These are phyloP conservation scores for Ogataea henricii DNA, from an alignment of 805 yeast species.

Conservation along the genomic window DNA sequence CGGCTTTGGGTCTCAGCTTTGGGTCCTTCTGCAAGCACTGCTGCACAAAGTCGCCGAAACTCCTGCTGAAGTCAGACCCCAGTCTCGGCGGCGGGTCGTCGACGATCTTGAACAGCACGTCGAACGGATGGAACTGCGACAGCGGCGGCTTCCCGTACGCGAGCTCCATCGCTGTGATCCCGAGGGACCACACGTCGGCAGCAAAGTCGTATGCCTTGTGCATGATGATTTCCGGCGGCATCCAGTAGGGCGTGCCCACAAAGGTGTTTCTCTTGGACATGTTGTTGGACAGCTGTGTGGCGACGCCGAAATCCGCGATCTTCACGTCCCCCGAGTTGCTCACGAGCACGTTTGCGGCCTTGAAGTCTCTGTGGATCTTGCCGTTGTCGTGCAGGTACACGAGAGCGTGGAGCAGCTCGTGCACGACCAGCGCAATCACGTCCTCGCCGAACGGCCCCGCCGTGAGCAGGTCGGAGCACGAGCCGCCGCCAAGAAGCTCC, in stretches of 20 bases:
- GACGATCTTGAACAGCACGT: conserved; percentile 53
- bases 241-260: conserved; percentile 66
- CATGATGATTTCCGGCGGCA: conserved; percentile 62
- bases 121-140: conserved; percentile 54
- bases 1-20: conserved; percentile 62
- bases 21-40: conserved; percentile 76
- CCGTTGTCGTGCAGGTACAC: conserved; percentile 68
- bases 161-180: conserved; percentile 75
- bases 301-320: conserved; percentile 95
- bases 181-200: conserved; percentile 81
- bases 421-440: conserved; percentile 52
- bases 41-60: conserved; percentile 68
- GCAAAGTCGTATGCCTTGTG: conserved; percentile 60
- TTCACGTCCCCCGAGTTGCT: conserved; percentile 75
- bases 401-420: conserved; percentile 60
- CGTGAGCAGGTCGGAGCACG: conserved; percentile 62
- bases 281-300: conserved; percentile 69
- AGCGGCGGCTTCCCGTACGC: conserved; percentile 75
- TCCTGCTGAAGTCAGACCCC: conserved; percentile 34
- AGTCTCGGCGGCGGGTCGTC: conserved; percentile 48
- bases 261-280: conserved; percentile 52
- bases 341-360: conserved; percentile 85
- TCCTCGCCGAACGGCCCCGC: conserved; percentile 63
- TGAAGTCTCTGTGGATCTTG: conserved; percentile 89
- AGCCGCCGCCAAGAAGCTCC: conserved; percentile 83